phyloP scores from a whole-genome alignment of 208 protist species.

The Polymyxa betae region DNA sequence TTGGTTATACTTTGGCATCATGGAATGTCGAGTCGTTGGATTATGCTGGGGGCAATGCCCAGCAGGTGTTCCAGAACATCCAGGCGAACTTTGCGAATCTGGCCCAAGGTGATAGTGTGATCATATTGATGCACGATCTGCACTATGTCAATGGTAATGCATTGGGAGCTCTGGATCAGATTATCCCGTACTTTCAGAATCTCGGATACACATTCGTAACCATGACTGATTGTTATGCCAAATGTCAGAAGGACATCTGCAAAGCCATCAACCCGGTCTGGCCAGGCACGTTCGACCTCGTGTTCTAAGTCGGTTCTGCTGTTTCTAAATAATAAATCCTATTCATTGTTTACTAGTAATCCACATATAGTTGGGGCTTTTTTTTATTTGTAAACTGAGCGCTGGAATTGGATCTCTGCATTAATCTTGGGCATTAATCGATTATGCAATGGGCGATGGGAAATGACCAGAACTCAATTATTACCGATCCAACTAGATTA shows the following conservation, averaged over 20 bases:
- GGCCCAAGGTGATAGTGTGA: not conserved
- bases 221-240: not conserved
- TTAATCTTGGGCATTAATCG: too few species aligned
- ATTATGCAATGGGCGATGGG: too few species aligned
- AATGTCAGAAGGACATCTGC: not conserved
- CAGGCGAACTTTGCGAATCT: not conserved
- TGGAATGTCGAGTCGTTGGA: conserved; percentile 41
- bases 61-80: conserved; percentile 34
- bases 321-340: too few species aligned
- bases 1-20: conserved; percentile 21
- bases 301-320: too few species aligned
- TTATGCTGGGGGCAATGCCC: not conserved
- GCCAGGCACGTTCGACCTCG: conserved; percentile 11
- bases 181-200: conserved; percentile 37
- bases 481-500: too few species aligned
- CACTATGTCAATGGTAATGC: not conserved
- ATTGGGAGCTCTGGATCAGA: not conserved
- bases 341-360: too few species aligned
- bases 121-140: conserved; percentile 39
- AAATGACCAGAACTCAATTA: too few species aligned
- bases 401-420: too few species aligned
- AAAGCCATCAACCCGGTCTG: not conserved
- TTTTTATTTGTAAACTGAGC: too few species aligned
- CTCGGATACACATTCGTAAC: conserved; percentile 41
- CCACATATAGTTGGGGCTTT: too few species aligned